Evolutionary conservation across 2,329 filamentous ascomycete genomes (phyloP), one percentile per base, ranked within the genome.

Genomic region (Pseudocercospora crystallina): DNA sequence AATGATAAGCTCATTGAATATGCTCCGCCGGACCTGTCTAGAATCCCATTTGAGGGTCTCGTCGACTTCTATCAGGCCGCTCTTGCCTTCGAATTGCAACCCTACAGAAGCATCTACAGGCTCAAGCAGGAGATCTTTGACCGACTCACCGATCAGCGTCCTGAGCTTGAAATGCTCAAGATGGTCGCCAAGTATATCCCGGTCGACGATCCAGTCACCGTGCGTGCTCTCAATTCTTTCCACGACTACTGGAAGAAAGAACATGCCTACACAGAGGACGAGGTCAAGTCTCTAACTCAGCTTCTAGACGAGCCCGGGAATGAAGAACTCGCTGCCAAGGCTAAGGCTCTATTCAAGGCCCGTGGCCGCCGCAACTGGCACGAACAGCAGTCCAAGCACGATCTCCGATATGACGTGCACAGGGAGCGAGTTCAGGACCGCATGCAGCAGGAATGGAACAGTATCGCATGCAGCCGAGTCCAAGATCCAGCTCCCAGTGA

Each of bases 1-100:
- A 13, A 20, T 7, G 17, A 20, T n/a, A 33, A 9, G 8, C 36
- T 51, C 15, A 35, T 43, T 4, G 37, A 39, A 8, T 51, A 40
- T 15, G 20, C 41, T 8, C 48, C 48, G 5, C 14, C 29, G n/a
- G 36, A 30, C 3, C 15, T 37, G 4, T 13, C 13, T 37, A 7
- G 14, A 10, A 33, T 45, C 11, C 30, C 8, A 1, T 15, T 40
- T 3, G 17, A 7, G 15, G 42, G 41, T n/a, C 42, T 51, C 30
- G 15, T 51, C 13, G 48, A 46, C 11, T 32, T 45, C 37, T 51
- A 51, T 8, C 36, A 41, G 32, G 48, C 38, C 10, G 32, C 38
- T 5, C 5, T 45, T 2, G 32, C 37, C 10, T 45, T 45, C 20
- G 17, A 41, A 12, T 14, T 51, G 4, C 36, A 26, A 7, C 48